Evolutionary conservation across 306 rosid genomes (phyloP).

Genomic region (Ammopiptanthus mongolicus): DNA sequence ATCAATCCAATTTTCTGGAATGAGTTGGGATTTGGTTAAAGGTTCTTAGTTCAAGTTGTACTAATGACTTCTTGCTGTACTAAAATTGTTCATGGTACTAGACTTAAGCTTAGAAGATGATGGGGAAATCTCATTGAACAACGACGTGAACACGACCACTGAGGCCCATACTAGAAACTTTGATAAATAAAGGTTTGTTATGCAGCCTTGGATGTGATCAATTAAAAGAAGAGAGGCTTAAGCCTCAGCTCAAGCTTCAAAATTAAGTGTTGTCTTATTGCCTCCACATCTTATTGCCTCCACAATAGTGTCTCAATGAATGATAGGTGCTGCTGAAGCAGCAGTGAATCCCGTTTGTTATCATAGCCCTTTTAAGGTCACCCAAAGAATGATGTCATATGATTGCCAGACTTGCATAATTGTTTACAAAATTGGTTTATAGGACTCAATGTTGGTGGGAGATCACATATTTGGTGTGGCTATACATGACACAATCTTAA

Average conservation of each 20-base stretch:
- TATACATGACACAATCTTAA: neutral
- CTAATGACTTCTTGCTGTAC: neutral
- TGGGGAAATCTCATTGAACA: neutral
- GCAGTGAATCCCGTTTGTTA: neutral
- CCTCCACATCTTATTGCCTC: neutral
- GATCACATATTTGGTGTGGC: neutral
- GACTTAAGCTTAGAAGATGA: neutral
- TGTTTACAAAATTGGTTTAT: neutral
- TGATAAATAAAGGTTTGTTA: neutral
- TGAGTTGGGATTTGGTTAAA: neutral
- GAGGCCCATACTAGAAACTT: neutral
- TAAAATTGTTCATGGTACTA: neutral
- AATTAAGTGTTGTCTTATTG: neutral
- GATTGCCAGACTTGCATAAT: neutral
- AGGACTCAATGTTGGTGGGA: neutral
- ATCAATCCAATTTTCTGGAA: neutral
- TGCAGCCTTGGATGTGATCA: neutral
- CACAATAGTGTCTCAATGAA: neutral
- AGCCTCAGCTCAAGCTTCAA: neutral
- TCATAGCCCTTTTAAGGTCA: neutral
- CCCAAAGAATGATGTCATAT: neutral
- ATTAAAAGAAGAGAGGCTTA: neutral
- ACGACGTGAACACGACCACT: neutral
- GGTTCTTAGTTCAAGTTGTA: neutral
- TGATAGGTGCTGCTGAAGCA: neutral